These are phyloP conservation scores for Hanseniaspora lindneri DNA, from an alignment of 805 yeast species.

Conservation along the genomic window DNA sequence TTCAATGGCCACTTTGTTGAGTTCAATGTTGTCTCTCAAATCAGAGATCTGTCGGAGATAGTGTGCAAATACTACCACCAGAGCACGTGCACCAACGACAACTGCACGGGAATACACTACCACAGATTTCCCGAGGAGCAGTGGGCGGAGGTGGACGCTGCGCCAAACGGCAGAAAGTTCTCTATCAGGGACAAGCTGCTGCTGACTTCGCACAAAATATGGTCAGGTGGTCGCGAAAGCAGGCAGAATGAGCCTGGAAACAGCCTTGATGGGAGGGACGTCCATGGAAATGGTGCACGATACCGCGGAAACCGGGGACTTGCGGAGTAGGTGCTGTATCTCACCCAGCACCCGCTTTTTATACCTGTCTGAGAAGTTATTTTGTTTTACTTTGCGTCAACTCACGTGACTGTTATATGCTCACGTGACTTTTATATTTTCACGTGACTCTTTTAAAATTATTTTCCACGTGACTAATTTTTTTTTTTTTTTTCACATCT, in stretches of 20 bases:
- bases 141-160: not conserved
- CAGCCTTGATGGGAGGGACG: not conserved
- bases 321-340: too few species aligned
- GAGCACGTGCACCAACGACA: slow-evolving; percentile 1
- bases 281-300: not conserved
- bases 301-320: too few species aligned
- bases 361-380: too few species aligned
- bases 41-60: slow-evolving; percentile 10
- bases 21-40: slow-evolving; percentile 5
- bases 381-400: too few species aligned
- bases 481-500: not conserved
- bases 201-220: slow-evolving; percentile 4
- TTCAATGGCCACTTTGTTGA: slow-evolving; percentile 12
- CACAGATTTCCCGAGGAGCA: not conserved
- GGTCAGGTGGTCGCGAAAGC: too few species aligned
- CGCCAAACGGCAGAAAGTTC: not conserved
- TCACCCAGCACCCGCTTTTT: too few species aligned
- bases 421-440: too few species aligned
- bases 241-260: too few species aligned
- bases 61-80: slow-evolving; percentile 11
- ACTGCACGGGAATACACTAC: slow-evolving; percentile 12
- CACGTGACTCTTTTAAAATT: too few species aligned
- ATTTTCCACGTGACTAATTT: not conserved
- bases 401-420: too few species aligned
- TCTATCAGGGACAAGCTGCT: slow-evolving; percentile 12